phyloP scores from a whole-genome alignment of 2,329 filamentous ascomycete species.

The Colletotrichum melonis region DNA sequence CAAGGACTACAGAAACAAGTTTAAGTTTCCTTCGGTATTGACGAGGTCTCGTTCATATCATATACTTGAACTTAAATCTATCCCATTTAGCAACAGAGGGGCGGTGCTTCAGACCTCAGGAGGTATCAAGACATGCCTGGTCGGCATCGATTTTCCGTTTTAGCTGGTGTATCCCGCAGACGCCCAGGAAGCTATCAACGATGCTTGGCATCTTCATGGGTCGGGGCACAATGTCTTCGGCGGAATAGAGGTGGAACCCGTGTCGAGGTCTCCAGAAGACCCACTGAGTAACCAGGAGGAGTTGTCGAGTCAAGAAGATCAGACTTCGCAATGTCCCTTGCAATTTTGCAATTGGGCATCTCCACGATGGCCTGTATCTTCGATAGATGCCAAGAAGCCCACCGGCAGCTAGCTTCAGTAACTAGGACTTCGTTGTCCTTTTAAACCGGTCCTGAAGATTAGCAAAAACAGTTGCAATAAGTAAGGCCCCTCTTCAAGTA shows the following conservation, averaged over 20 bases:
- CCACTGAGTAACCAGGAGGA: background rate
- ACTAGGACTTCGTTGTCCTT: background rate
- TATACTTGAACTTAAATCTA: conserved; percentile 14
- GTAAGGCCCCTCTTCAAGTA: background rate
- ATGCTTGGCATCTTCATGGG: conserved; percentile 21
- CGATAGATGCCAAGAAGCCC: background rate
- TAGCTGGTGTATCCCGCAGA: background rate
- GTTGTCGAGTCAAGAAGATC: background rate
- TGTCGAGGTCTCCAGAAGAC: background rate
- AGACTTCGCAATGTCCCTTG: background rate
- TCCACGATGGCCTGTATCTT: background rate
- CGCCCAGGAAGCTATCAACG: background rate
- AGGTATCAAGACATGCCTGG: background rate
- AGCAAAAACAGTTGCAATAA: background rate
- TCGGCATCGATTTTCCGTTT: background rate
- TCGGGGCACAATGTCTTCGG: conserved; percentile 8
- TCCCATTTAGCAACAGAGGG: background rate
- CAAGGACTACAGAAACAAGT: background rate
- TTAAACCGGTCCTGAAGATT: no score
- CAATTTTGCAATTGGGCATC: background rate
- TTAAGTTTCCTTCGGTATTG: conserved; percentile 15
- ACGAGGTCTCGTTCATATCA: conserved; percentile 11
- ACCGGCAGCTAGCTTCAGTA: background rate
- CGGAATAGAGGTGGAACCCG: conserved; percentile 3
- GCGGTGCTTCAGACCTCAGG: background rate